Evolutionary conservation across 2,329 filamentous ascomycete genomes (phyloP).

Genomic region (Aspergillus latus): DNA sequence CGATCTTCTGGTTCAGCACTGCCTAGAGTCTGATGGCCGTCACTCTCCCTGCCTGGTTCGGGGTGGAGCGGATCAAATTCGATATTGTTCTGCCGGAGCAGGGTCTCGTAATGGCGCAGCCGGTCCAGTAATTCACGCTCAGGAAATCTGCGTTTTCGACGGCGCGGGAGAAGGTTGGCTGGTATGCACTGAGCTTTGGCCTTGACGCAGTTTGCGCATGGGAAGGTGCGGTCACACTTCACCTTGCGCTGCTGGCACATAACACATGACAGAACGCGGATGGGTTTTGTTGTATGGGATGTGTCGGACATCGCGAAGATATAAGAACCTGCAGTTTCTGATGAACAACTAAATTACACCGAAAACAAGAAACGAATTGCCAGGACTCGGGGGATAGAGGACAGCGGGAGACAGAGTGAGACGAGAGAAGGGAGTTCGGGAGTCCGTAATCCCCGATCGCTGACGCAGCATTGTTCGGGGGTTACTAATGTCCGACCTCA

Average conservation of each 20-base stretch:
- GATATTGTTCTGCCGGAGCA: constrained; percentile 66
- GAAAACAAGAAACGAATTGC: background rate
- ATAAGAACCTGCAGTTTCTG: background rate
- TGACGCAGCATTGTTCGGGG: background rate
- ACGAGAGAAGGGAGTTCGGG: background rate
- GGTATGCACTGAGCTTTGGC: constrained; percentile 57
- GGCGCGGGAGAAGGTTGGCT: constrained; percentile 47
- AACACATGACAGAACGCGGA: constrained; percentile 54
- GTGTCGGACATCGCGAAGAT: background rate
- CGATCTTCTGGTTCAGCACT: background rate
- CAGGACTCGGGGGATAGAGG: background rate
- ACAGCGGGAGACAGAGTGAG: background rate
- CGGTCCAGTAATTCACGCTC: constrained; percentile 70
- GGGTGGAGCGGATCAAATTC: constrained; percentile 62
- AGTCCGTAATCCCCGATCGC: background rate
- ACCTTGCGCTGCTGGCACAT: constrained; percentile 76
- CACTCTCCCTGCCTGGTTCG: background rate
- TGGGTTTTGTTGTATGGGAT: background rate
- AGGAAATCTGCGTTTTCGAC: constrained; percentile 62
- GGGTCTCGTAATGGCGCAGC: constrained; percentile 66
- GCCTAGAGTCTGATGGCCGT: background rate
- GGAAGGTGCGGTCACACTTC: constrained; percentile 70
- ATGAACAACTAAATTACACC: background rate
- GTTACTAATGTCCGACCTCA: background rate
- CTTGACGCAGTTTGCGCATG: constrained; percentile 68